Evolutionary conservation across 441 rosid species (phyloP).

Genomic region (Adansonia gregorii): DNA sequence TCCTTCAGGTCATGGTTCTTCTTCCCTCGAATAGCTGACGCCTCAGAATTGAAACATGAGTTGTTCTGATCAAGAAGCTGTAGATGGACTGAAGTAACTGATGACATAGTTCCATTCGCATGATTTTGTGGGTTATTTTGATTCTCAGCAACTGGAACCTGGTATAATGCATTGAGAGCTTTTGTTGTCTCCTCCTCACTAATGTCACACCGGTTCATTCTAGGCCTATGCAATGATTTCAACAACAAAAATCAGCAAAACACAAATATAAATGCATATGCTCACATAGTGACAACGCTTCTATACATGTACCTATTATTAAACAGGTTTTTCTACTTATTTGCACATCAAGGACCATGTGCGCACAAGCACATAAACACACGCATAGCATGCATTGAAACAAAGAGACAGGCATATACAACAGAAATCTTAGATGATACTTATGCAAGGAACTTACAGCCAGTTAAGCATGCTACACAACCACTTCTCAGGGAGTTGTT

Average conservation of each 20-base stretch:
- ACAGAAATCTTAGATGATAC: not conserved
- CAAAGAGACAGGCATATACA: conserved; percentile 21
- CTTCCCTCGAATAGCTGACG: conserved; percentile 39
- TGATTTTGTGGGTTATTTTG: conserved; percentile 39
- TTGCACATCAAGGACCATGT: not conserved
- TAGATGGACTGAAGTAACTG: conserved; percentile 29
- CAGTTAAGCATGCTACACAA: conserved; percentile 76
- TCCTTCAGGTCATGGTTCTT: conserved; percentile 46
- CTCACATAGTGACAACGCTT: conserved; percentile 19
- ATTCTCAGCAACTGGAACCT: conserved; percentile 32
- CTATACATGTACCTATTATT: conserved; percentile 13
- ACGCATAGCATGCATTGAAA: not conserved
- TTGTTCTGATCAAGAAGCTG: conserved; percentile 39
- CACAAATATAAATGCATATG: conserved; percentile 18
- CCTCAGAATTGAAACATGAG: conserved; percentile 36
- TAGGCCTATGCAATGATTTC: conserved; percentile 58
- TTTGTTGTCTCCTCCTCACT: conserved; percentile 69
- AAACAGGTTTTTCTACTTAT: not conserved
- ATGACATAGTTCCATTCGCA: conserved; percentile 36
- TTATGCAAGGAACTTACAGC: conserved; percentile 66
- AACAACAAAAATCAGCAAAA: conserved; percentile 37
- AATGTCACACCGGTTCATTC: conserved; percentile 70
- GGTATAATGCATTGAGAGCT: conserved; percentile 44
- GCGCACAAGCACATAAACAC: conserved; percentile 16
- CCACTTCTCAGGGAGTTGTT: conserved; percentile 76